phyloP scores from a whole-genome alignment of 1,139 yeast genomes.

The Kluyveromyces sp. region DNA sequence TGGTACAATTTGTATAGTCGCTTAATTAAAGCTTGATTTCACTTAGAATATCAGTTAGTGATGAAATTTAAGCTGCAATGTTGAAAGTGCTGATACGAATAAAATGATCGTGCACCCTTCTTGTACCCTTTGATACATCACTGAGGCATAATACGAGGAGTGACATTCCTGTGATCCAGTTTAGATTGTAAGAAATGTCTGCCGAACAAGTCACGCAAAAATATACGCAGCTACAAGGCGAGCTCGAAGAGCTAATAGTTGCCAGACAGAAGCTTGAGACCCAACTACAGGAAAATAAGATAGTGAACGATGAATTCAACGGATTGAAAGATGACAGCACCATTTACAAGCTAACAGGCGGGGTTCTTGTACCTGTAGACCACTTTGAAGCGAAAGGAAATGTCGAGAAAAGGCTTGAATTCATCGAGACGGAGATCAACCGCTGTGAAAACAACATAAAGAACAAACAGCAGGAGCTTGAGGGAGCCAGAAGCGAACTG shows the following conservation, averaged over 20 bases:
- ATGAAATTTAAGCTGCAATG: not conserved
- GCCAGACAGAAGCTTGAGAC: slow-evolving; percentile 70
- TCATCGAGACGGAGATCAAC: slow-evolving; percentile 68
- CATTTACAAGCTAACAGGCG: slow-evolving; percentile 85
- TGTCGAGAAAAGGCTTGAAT: slow-evolving; percentile 82
- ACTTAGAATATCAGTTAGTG: not conserved
- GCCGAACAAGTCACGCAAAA: slow-evolving; percentile 12
- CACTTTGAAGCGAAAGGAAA: slow-evolving; percentile 71
- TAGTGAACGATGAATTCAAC: slow-evolving; percentile 78
- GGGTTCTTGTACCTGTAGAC: slow-evolving; percentile 86
- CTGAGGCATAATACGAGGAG: no score
- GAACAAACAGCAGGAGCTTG: slow-evolving; percentile 45
- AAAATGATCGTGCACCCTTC: no score
- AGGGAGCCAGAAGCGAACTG: slow-evolving; percentile 43
- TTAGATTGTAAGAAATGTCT: slow-evolving; percentile 2
- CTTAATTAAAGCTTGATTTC: not conserved
- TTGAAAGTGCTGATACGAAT: not conserved
- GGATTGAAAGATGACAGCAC: slow-evolving; percentile 55
- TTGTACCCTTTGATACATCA: no score
- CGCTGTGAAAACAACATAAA: slow-evolving; percentile 57
- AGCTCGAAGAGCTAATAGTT: slow-evolving; percentile 43
- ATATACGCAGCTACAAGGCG: slow-evolving; percentile 35
- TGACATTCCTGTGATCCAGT: not conserved
- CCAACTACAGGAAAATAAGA: slow-evolving; percentile 82
- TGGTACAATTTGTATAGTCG: no score